Conservation (phyloP, 805 yeast genomes). For the Scheffersomyces amazonensis region DNA sequence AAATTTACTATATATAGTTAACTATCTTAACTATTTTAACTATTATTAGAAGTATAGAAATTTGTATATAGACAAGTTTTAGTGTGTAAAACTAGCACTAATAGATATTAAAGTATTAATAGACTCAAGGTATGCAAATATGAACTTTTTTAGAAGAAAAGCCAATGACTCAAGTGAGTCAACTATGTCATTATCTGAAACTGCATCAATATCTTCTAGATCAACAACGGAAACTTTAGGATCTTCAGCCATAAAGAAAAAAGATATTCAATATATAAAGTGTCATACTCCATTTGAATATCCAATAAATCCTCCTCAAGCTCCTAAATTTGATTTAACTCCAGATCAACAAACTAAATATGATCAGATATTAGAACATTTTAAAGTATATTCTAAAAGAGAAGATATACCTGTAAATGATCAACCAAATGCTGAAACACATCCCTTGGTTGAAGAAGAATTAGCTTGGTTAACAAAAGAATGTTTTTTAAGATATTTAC, state of each 20-base stretch:
- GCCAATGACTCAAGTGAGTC: constrained; percentile 3
- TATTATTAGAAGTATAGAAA: no score
- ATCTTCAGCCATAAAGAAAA: neutral
- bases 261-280: constrained; percentile 23
- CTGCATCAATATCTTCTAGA: constrained; percentile 15
- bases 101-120: no score
- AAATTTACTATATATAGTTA: no score
- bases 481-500: constrained; percentile 48
- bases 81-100: no score
- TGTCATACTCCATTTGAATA: constrained; percentile 37
- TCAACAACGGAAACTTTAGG: constrained; percentile 5
- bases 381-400: constrained; percentile 19
- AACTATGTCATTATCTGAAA: constrained; percentile 9
- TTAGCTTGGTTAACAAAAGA: constrained; percentile 49
- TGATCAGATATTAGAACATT: constrained; percentile 25
- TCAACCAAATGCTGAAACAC: constrained; percentile 15
- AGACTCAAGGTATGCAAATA: neutral
- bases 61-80: no score
- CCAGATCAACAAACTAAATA: constrained; percentile 31
- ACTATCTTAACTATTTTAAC: no score
- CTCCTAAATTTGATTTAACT: constrained; percentile 27
- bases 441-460: constrained; percentile 29
- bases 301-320: constrained; percentile 32
- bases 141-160: constrained; percentile 16
- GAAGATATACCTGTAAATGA: constrained; percentile 29